These are phyloP conservation scores for Endothia cerciana DNA, from an alignment of 2,329 filamentous ascomycete genomes.

Conservation along the genomic window DNA sequence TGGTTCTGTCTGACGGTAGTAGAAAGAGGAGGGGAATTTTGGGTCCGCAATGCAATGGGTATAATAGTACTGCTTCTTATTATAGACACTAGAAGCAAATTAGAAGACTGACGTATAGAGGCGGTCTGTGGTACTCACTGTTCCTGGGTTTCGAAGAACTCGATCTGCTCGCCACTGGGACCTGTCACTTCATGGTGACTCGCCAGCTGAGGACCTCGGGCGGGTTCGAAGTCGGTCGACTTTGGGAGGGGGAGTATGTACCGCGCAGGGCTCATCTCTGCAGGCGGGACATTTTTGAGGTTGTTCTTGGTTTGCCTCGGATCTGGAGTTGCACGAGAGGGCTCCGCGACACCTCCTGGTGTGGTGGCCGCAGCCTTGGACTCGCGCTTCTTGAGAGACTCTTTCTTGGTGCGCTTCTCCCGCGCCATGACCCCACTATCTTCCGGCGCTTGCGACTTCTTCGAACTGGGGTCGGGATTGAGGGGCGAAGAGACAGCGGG, in stretches of 20 bases:
- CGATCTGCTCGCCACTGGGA: slow-evolving; percentile 54
- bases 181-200: slow-evolving; percentile 56
- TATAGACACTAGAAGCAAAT: slow-evolving; percentile 53
- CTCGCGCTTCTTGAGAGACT: slow-evolving; percentile 70
- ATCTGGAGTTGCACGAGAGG: slow-evolving; percentile 61
- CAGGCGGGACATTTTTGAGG: slow-evolving; percentile 37
- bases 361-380: slow-evolving; percentile 55
- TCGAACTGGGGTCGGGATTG: slow-evolving; percentile 62
- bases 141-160: slow-evolving; percentile 67
- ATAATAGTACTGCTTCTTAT: slow-evolving; percentile 81
- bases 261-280: slow-evolving; percentile 57
- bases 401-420: slow-evolving; percentile 65
- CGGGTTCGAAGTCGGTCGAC: slow-evolving; percentile 62
- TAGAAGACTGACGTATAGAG: slow-evolving; percentile 14
- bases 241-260: slow-evolving; percentile 70
- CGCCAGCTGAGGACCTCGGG: slow-evolving; percentile 61
- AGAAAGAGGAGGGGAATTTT: slow-evolving; percentile 81
- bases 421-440: slow-evolving; percentile 45
- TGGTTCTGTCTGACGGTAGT: slow-evolving; percentile 87
- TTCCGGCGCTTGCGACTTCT: slow-evolving; percentile 40
- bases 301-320: slow-evolving; percentile 50
- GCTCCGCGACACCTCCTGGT: slow-evolving; percentile 44
- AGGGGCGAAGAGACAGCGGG: slow-evolving; percentile 75
- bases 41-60: slow-evolving; percentile 90
- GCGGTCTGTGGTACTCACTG: slow-evolving; percentile 52